Percentiles rank a stretch among this genome's conserved stretches.
These are phyloP conservation scores for Backusella luteola DNA, from an alignment of 192 early-diverging fungal genomes.

Conservation along the genomic window DNA sequence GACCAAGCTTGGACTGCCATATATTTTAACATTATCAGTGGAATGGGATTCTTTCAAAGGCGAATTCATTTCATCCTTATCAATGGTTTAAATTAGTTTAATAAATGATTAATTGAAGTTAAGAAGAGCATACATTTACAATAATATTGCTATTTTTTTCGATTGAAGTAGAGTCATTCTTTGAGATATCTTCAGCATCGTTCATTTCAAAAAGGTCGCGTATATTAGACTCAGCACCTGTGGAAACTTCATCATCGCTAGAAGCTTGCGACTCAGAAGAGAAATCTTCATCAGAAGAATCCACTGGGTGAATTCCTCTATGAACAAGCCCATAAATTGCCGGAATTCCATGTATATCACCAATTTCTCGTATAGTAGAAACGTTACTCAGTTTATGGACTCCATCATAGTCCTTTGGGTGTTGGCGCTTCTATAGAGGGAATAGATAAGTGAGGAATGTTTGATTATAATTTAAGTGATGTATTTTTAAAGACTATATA, in stretches of 20 bases:
- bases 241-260: background rate
- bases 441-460: background rate
- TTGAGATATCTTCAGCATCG: background rate
- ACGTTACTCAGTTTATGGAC: background rate
- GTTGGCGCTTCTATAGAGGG: background rate
- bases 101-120: background rate
- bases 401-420: background rate
- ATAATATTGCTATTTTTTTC: background rate
- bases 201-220: background rate
- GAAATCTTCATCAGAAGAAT: background rate
- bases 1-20: background rate
- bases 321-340: background rate
- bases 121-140: background rate
- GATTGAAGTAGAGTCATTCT: background rate
- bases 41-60: background rate
- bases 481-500: background rate
- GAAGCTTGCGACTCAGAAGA: background rate
- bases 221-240: background rate
- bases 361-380: background rate
- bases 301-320: background rate
- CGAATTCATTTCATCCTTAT: background rate
- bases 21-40: background rate
- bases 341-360: background rate
- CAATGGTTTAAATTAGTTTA: background rate
- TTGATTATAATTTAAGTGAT: background rate